A percentile compares a stretch with the other conserved stretches of the same genome.
phyloP scores from a whole-genome alignment of 169 alveolate species.

The Condylostoma magnum region DNA sequence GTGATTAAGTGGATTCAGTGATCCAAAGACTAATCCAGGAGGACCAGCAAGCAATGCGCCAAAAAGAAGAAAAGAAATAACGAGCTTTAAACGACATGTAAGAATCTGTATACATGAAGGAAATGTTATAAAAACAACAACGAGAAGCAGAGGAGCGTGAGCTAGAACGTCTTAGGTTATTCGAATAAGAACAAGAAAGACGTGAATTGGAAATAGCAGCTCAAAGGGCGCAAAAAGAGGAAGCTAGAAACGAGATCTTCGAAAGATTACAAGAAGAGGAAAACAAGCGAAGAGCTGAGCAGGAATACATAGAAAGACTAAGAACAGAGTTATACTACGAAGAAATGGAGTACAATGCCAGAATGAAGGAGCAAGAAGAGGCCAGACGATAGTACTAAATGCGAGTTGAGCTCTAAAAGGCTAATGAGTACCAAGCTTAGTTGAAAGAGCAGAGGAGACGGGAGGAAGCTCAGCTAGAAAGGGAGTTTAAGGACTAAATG shows the following conservation, averaged over 20 bases:
- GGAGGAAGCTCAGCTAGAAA: slow-evolving; percentile 73
- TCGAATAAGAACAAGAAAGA: slow-evolving; percentile 44
- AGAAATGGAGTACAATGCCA: slow-evolving; percentile 60
- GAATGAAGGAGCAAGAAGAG: slow-evolving; percentile 54
- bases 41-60: slow-evolving; percentile 38
- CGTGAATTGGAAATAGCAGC: slow-evolving; percentile 46
- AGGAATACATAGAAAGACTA: slow-evolving; percentile 56
- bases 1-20: slow-evolving; percentile 55
- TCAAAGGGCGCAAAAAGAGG: slow-evolving; percentile 49
- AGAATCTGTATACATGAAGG: slow-evolving; percentile 40
- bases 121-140: slow-evolving; percentile 35
- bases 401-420: slow-evolving; percentile 52
- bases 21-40: slow-evolving; percentile 55
- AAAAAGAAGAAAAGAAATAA: slow-evolving; percentile 34
- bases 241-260: slow-evolving; percentile 57
- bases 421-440: slow-evolving; percentile 50
- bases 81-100: slow-evolving; percentile 54
- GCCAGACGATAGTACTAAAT: slow-evolving; percentile 35
- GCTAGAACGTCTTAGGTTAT: slow-evolving; percentile 40
- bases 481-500: slow-evolving; percentile 65
- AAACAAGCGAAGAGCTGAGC: slow-evolving; percentile 59
- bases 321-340: slow-evolving; percentile 61
- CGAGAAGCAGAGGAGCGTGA: slow-evolving; percentile 52
- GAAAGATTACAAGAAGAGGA: slow-evolving; percentile 61
- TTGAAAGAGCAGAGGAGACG: slow-evolving; percentile 59